Conservation (phyloP, 2,329 filamentous ascomycete species). For the Fusarium sp. region DNA sequence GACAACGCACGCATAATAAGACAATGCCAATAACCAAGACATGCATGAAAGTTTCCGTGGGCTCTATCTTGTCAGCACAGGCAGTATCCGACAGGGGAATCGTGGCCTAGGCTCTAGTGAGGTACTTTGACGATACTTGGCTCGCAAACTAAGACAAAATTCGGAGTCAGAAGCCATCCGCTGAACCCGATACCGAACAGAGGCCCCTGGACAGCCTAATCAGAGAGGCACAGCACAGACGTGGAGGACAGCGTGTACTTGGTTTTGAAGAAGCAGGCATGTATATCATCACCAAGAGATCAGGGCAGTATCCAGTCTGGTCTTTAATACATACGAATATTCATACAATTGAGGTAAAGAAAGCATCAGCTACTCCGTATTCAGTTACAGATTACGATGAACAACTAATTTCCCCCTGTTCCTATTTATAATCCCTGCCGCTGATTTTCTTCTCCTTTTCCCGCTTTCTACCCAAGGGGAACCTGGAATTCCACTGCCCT, state of each 20-base stretch:
- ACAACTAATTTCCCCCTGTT: conserved; percentile 30
- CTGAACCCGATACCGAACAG: conserved; percentile 13
- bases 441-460: conserved; percentile 24
- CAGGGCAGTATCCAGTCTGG: not conserved
- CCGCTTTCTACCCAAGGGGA: conserved; percentile 1
- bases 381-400: conserved; percentile 26
- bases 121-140: conserved; percentile 25
- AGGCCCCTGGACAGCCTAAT: conserved; percentile 22
- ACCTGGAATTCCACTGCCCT: conserved; percentile 18
- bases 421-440: conserved; percentile 16
- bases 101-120: conserved; percentile 2
- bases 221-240: conserved; percentile 25
- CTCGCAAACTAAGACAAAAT: conserved; percentile 7
- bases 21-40: conserved; percentile 15
- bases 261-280: not conserved
- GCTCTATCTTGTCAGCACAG: not conserved
- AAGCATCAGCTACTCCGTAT: not conserved
- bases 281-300: conserved; percentile 3
- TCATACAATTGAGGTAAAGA: not conserved
- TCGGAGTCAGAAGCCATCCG: conserved; percentile 15
- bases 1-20: conserved; percentile 1
- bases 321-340: not conserved
- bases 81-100: conserved; percentile 1
- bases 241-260: conserved; percentile 1
- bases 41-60: conserved; percentile 28